Evolutionary conservation across 441 rosid genomes (phyloP).

Genomic region (Pelargonium citronellum): DNA sequence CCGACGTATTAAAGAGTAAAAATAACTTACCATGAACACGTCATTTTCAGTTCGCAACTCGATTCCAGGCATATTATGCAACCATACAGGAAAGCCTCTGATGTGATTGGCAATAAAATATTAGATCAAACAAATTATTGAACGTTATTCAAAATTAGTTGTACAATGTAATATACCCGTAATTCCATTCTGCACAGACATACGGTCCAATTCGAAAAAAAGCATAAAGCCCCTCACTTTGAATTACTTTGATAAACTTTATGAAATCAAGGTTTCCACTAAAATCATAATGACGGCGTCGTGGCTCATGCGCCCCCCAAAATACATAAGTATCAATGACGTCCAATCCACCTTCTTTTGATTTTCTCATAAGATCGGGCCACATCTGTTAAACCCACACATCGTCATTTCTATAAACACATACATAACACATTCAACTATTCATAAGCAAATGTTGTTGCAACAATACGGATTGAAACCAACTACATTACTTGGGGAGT

Average conservation of each 20-base stretch:
- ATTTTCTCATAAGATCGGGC: slow-evolving; percentile 14
- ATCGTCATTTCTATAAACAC: not conserved
- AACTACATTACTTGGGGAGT: slow-evolving; percentile 5
- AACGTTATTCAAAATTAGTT: not conserved
- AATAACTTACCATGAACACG: slow-evolving; percentile 29
- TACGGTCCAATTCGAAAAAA: slow-evolving; percentile 18
- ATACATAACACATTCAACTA: not conserved
- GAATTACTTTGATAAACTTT: slow-evolving; percentile 13
- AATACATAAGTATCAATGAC: slow-evolving; percentile 19
- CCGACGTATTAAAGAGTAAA: too few relatives aligned
- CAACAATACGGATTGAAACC: not conserved
- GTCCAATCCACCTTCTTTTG: slow-evolving; percentile 18
- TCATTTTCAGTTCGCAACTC: slow-evolving; percentile 36
- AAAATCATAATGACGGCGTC: slow-evolving; percentile 12
- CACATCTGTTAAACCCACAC: slow-evolving; percentile 10
- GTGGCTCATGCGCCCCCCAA: slow-evolving; percentile 16
- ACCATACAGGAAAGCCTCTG: slow-evolving; percentile 49
- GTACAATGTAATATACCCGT: slow-evolving; percentile 5
- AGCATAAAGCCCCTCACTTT: slow-evolving; percentile 14
- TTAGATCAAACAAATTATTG: too few relatives aligned
- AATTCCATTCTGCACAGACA: slow-evolving; percentile 6
- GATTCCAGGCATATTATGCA: slow-evolving; percentile 35
- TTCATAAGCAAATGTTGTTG: not conserved
- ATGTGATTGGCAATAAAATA: too few relatives aligned
- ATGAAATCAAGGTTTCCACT: slow-evolving; percentile 16